Evolutionary conservation across 2,329 filamentous ascomycete genomes (phyloP), one percentile per base, ranked within the genome.

Genomic region (Dothideomycetes sp.): DNA sequence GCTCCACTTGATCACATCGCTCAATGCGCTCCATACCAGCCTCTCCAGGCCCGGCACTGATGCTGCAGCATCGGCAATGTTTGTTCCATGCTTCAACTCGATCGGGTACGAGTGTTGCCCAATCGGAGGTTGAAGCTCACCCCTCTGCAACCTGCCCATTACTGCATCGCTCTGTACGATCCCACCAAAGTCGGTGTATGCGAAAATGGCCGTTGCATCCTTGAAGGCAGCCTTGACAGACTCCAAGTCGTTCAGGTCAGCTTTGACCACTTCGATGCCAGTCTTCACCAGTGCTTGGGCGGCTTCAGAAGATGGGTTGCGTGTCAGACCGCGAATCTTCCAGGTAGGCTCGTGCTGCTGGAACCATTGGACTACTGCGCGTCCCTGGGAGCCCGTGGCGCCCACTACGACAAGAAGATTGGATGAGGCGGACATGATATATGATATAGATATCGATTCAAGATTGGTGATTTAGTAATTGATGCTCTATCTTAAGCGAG

Each of bases 21-120:
- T n/a, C n/a, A n/a, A 29, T 29, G 24, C 24, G 4, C 59, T 65
- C 3, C 61, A 49, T 2, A 70, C 43, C 7, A 69, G 55, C 3
- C 59, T 45, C 27, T 66, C 55, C 2, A 69, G 43, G 0, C 47
- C 52, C n/a, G 42, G 34, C 4, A 36, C 38, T 2, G 53, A 47
- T 1, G 68, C 68, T 0, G 72, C 73, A 0, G 71, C 73, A 44
- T 74, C 66, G 3, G 63, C 69, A 19, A 77, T 70, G 43, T 77
- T 77, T 44, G 62, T 66, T 0, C 73, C 72, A 38, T 75, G 67
- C 11, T 58, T 57, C 5, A 64, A 51, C 53, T 77, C 74, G 2
- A 66, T 53, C 1, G 71, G 58, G 44, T 68, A 71, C 1, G 66
- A 66, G 43, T 62, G 66, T 40, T 52, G 53, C 9, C 66, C 41